Evolutionary conservation across 2,329 filamentous ascomycete genomes (phyloP).

Genomic region (Fusarium sulawesiense): DNA sequence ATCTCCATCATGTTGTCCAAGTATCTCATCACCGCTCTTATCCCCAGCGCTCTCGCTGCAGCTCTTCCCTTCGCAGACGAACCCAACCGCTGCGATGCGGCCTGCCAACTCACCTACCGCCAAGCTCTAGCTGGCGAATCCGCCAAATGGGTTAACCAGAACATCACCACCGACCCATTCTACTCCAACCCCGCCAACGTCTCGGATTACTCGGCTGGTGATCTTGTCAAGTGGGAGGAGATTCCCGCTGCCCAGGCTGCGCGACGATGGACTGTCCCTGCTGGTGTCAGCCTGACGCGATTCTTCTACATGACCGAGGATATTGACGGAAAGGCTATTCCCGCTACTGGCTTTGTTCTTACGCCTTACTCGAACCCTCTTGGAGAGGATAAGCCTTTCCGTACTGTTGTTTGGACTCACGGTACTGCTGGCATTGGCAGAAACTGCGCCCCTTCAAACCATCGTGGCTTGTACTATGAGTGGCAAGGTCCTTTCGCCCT

Average conservation of each 20-base stretch:
- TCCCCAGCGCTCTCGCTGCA: background rate
- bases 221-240: constrained; percentile 25
- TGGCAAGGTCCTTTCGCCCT: constrained; percentile 3
- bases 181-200: constrained; percentile 20
- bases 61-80: background rate
- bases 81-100: constrained; percentile 10
- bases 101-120: constrained; percentile 13
- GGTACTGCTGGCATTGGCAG: constrained; percentile 13
- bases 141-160: constrained; percentile 10
- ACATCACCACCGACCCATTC: background rate
- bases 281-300: constrained; percentile 1
- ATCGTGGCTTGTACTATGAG: constrained; percentile 7
- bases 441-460: constrained; percentile 21
- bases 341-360: constrained; percentile 10
- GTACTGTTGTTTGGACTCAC: constrained; percentile 21
- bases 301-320: constrained; percentile 24
- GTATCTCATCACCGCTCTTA: background rate
- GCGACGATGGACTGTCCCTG: constrained; percentile 14
- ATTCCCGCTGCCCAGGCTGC: background rate
- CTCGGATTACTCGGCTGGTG: background rate
- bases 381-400: constrained; percentile 16
- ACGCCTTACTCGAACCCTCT: constrained; percentile 19
- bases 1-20: background rate
- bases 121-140: background rate
- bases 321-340: constrained; percentile 16